Base-by-base conservation (phyloP, 2,329 filamentous ascomycete species). In the Colletotrichum sp. region DNA sequence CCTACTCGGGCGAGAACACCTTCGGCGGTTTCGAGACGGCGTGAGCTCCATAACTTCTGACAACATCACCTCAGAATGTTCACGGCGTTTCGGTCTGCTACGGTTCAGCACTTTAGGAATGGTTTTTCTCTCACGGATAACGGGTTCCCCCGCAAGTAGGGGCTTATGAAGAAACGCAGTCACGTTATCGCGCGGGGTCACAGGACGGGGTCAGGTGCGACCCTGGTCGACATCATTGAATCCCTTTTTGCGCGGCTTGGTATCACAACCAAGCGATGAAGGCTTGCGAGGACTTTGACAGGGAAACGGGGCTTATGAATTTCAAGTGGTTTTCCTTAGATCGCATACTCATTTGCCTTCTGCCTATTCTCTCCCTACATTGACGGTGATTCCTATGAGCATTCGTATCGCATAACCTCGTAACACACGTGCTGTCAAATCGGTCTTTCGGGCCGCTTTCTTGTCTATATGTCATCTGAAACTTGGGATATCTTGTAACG, bases 1-100 rank as follows among this genome's bases (percentile, higher is more conserved):
- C 96, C 82, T 98, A 98, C 91, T 99, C 96, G 67, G 97, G 97
- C 88, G 97, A 99, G 92, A 99, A 99, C 91, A 99, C 97, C 71
- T 99, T 99, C 84, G 97, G 97, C 84, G 84, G 78, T 57, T 85
- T 85, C 77, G 83, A 89, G 82, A 83, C 83, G 75, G 83, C 81
- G 69, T 87, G 82, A 84, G 71, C 75, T 68, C 66, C 30, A 55
- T 39, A 71, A 57, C 52, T 75, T 75, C 72, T 75, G 74, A 73
- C 34, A 57, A 59, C 65, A 65, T 30, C 26, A 70, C 70, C 74
- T 75, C 75, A 76, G 75, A 76, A 70, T 76, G 74, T 75, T 67
- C 67, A 69, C 75, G 75, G 75, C 75, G 75, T 76, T 76, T 75
- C 66, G 75, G 75, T 76, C 75, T 76, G 66, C 66, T 75, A 65